Base-by-base conservation (phyloP, 2,329 filamentous ascomycete species). In the Herpomyces periplanetae region DNA sequence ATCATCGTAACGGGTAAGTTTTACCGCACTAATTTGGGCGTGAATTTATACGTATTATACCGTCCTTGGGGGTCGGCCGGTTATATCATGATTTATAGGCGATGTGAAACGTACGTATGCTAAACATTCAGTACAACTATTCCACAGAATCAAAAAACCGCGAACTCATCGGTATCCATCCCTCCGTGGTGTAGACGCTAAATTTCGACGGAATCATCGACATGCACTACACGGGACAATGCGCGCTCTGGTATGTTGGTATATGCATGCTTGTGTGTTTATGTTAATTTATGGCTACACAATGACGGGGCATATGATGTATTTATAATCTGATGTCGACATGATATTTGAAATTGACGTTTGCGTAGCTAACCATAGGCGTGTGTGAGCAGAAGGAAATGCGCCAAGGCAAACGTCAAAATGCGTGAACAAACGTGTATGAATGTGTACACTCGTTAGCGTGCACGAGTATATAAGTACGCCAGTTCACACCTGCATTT, bases 161-260 rank as follows among this genome's bases (percentile, higher is more conserved):
- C 88, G 87, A 61, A 91, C 80, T 42, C 60, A 73, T 49, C 60
- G 80, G 54, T 96, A 96, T 54, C 80, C 80, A 31, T 91, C 75
- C 35, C 63, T 96, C 40, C 88, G 88, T 45, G 80, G 80, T 38
- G 80, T 69, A 45, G 80, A 96, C 51, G 73, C 80, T 43, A 96
- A 96, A 62, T 96, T 96, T 59, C 64, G 80, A 47, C 64, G 80
- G 51, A 96, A 96, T 59, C 80, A 96, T 56, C 69, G 71, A 55
- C 75, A 96, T 59, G 80, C 80, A 47, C 71, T 91, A 30, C 80
- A 91, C 56, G 80, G 80, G 45, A 96, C 73, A 43, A 71, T 68
- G 56, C 84, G 68, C 54, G 80, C 80, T 43, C 51, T 96, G 53
- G 75, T 91, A 61, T 39, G 65, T 52, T n/a, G n/a, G n/a, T n/a